Evolutionary conservation across 2,329 filamentous ascomycete genomes (phyloP).

Genomic region (Ceratocystis lukuohia): DNA sequence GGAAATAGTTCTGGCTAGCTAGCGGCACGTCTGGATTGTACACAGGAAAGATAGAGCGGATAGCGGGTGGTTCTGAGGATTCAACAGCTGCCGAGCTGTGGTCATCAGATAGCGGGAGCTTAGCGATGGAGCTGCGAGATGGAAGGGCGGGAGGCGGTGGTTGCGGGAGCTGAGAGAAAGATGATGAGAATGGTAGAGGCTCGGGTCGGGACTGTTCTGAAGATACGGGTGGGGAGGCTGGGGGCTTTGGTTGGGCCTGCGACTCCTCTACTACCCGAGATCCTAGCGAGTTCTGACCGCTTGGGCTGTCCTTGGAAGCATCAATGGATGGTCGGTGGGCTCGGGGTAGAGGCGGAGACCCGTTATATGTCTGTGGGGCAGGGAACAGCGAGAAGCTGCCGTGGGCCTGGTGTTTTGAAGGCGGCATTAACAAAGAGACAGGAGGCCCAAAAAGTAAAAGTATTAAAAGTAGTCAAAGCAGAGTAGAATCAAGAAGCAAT

Average conservation of each 20-base stretch:
- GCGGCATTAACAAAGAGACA: not conserved
- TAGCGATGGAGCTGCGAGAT: slow-evolving; percentile 45
- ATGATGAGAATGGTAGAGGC: slow-evolving; percentile 11
- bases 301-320: not conserved
- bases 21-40: slow-evolving; percentile 57
- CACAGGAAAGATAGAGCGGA: slow-evolving; percentile 62
- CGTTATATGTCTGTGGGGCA: not conserved
- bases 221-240: not conserved
- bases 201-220: slow-evolving; percentile 9
- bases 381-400: slow-evolving; percentile 17
- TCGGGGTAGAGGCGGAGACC: slow-evolving; percentile 14
- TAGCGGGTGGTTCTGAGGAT: slow-evolving; percentile 28
- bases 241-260: not conserved
- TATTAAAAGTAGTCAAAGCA: not conserved
- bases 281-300: not conserved
- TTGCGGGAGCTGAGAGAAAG: not conserved
- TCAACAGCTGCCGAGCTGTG: slow-evolving; percentile 18
- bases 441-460: not conserved
- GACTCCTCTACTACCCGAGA: not conserved
- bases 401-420: slow-evolving; percentile 11
- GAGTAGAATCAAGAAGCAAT: not conserved
- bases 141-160: slow-evolving; percentile 11
- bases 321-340: slow-evolving; percentile 9
- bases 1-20: slow-evolving; percentile 56
- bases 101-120: slow-evolving; percentile 33